Evolutionary conservation across 1,284 basidiomycete species (phyloP).

Genomic region (Ustilago nuda): DNA sequence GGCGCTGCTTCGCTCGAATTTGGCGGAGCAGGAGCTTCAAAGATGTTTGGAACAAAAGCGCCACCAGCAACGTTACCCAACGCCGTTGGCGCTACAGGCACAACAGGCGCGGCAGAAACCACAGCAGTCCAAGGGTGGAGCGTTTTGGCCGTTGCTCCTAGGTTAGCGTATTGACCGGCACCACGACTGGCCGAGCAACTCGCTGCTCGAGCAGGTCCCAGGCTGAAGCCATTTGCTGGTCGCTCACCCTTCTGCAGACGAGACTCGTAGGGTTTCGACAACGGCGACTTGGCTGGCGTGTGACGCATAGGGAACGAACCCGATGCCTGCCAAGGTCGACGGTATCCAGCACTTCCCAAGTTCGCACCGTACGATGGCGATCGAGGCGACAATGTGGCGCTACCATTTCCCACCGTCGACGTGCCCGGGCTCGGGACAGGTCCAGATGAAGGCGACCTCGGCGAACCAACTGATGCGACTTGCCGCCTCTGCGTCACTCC

Average conservation of each 20-base stretch:
- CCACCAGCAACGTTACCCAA: slow-evolving; percentile 23
- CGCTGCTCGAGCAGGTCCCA: slow-evolving; percentile 37
- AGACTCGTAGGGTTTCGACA: slow-evolving; percentile 42
- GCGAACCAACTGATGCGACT: slow-evolving; percentile 24
- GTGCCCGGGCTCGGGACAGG: slow-evolving; percentile 6
- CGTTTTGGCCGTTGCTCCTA: slow-evolving; percentile 29
- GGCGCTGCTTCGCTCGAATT: slow-evolving; percentile 5
- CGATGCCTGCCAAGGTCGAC: slow-evolving; percentile 45
- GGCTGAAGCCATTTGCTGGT: slow-evolving; percentile 39
- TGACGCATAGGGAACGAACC: slow-evolving; percentile 55
- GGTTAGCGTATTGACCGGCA: slow-evolving; percentile 15
- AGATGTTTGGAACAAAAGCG: slow-evolving; percentile 19
- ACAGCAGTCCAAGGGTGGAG: slow-evolving; percentile 33
- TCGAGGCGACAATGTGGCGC: slow-evolving; percentile 19
- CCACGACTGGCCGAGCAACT: slow-evolving; percentile 35
- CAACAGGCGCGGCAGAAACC: slow-evolving; percentile 3
- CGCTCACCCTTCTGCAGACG: slow-evolving; percentile 21
- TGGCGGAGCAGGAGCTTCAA: slow-evolving; percentile 6
- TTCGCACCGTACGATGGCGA: slow-evolving; percentile 43
- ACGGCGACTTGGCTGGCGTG: slow-evolving; percentile 47
- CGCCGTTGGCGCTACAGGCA: slow-evolving; percentile 3
- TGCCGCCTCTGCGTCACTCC: slow-evolving; percentile 26
- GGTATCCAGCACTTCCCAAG: slow-evolving; percentile 31
- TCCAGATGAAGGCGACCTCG: slow-evolving; percentile 33
- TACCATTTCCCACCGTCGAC: slow-evolving; percentile 8